Evolutionary conservation across 2,329 filamentous ascomycete genomes (phyloP).

Genomic region (Talaromyces rugulosus): DNA sequence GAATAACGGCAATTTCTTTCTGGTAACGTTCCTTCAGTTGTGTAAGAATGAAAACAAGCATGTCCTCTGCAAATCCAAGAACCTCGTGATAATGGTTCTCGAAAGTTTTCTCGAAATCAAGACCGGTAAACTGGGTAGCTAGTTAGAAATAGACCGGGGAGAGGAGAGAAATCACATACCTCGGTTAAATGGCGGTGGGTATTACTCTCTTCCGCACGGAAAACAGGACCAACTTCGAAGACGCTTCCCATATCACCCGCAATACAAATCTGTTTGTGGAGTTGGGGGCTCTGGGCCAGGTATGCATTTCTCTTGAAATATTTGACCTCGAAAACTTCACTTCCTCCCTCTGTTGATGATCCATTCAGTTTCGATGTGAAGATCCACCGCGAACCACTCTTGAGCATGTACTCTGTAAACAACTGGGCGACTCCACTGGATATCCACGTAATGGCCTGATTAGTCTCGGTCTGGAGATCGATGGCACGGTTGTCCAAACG

Average conservation of each 20-base stretch:
- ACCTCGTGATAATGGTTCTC: conserved; percentile 49
- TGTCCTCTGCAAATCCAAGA: conserved; percentile 45
- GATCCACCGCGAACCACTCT: conserved; percentile 73
- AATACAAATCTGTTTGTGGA: conserved; percentile 67
- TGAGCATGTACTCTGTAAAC: conserved; percentile 74
- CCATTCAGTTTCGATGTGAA: conserved; percentile 87
- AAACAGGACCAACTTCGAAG: conserved; percentile 63
- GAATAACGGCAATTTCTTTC: conserved; percentile 42
- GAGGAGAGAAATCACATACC: conserved; percentile 24
- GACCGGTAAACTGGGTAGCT: conserved; percentile 42
- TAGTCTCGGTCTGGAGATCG: conserved; percentile 86
- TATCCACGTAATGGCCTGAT: conserved; percentile 78
- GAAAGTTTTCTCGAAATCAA: conserved; percentile 52
- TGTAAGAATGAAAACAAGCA: conserved; percentile 47
- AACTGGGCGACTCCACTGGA: conserved; percentile 63
- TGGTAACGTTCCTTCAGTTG: conserved; percentile 43
- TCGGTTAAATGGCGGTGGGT: conserved; percentile 64
- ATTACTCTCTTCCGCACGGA: conserved; percentile 65
- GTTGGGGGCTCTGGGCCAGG: conserved; percentile 61
- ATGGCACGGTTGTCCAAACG: conserved; percentile 88
- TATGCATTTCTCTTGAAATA: conserved; percentile 84
- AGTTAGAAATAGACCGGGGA: conserved; percentile 16
- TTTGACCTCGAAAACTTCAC: conserved; percentile 82
- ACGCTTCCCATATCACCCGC: conserved; percentile 60
- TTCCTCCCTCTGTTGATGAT: conserved; percentile 86